phyloP scores from a whole-genome alignment of 108 stramenopile genomes.

The Conticribra guillardii region DNA sequence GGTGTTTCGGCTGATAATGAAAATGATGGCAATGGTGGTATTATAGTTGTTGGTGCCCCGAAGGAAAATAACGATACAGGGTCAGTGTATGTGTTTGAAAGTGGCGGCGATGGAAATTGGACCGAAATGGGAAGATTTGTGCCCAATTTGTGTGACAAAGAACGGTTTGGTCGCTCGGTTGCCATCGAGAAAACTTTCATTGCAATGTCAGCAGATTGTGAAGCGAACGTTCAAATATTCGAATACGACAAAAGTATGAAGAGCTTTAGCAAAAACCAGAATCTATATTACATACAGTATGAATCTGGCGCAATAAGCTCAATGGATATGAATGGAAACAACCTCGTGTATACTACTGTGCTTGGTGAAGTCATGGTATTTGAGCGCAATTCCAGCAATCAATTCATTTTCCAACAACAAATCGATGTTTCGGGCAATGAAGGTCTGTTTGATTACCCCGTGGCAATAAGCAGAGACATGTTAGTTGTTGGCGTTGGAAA shows the following conservation, averaged over 20 bases:
- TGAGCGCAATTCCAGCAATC: background rate
- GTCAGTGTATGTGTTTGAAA: background rate
- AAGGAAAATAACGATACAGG: background rate
- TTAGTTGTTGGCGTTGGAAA: background rate
- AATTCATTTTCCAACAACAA: background rate
- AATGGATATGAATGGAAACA: background rate
- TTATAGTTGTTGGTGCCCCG: background rate
- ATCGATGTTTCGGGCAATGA: background rate
- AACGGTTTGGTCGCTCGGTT: background rate
- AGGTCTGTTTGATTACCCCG: background rate
- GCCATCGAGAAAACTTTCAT: background rate
- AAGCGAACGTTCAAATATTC: background rate
- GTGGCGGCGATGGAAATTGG: background rate
- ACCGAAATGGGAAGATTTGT: background rate
- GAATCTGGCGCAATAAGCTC: background rate
- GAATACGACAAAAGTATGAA: background rate
- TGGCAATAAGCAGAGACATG: background rate
- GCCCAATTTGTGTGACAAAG: background rate
- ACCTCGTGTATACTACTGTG: background rate
- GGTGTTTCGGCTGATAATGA: background rate
- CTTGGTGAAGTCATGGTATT: background rate
- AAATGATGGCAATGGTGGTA: too few species aligned
- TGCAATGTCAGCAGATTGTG: background rate
- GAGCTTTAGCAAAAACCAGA: background rate
- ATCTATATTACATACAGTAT: background rate